Conservation (phyloP, 2,329 filamentous ascomycete species). For the Aureobasidium sp. region DNA sequence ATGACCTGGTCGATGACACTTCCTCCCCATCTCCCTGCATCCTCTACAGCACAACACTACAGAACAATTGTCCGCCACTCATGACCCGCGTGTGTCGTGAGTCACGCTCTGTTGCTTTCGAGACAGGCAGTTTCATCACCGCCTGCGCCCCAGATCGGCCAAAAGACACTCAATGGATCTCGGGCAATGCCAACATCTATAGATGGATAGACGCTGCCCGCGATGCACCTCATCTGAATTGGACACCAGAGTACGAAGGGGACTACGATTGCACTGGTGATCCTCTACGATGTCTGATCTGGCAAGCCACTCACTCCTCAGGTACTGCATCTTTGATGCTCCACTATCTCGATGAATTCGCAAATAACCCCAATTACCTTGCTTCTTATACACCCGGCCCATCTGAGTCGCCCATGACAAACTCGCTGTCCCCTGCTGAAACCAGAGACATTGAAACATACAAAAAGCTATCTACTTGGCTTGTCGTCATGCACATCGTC, state of each 20-base stretch:
- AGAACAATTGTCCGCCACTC: constrained; percentile 21
- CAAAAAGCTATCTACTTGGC: constrained; percentile 17
- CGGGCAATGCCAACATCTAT: background rate
- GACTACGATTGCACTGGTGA: background rate
- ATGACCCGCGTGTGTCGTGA: constrained; percentile 23
- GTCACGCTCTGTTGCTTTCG: constrained; percentile 21
- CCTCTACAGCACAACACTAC: constrained; percentile 3
- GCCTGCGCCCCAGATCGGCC: too few relatives aligned
- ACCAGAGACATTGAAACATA: constrained; percentile 11
- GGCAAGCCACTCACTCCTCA: constrained; percentile 13
- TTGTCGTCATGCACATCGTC: constrained; percentile 21
- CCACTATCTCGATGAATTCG: background rate
- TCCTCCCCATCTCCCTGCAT: constrained; percentile 13
- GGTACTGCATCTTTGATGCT: constrained; percentile 18
- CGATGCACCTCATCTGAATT: constrained; percentile 7
- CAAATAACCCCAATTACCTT: background rate
- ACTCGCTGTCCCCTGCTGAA: too few relatives aligned
- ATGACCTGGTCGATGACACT: background rate
- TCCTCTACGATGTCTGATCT: constrained; percentile 12
- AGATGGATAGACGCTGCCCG: constrained; percentile 4
- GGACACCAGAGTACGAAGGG: background rate
- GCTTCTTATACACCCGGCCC: background rate
- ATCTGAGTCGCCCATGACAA: too few relatives aligned
- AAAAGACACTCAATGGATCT: background rate
- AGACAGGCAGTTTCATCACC: constrained; percentile 6